Evolutionary conservation across 805 yeast species (phyloP).

Genomic region (Priceomyces medius): DNA sequence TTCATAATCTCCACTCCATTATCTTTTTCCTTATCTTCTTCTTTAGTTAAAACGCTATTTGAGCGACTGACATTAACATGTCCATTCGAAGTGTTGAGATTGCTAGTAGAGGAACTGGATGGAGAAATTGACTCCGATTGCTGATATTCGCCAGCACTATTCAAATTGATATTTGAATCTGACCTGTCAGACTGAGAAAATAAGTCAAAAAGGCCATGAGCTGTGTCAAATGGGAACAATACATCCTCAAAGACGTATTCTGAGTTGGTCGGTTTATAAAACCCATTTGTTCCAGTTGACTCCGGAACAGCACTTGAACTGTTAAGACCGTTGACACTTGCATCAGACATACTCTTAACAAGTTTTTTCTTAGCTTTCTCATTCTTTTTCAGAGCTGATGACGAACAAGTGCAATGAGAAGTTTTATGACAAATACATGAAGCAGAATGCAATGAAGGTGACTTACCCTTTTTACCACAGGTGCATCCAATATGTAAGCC

Average conservation of each 20-base stretch:
- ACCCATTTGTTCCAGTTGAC: neutral
- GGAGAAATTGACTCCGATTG: constrained; percentile 3
- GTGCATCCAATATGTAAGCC: constrained; percentile 68
- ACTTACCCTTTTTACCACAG: constrained; percentile 57
- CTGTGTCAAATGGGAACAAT: constrained; percentile 28
- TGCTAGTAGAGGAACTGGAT: neutral
- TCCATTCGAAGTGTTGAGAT: constrained; percentile 2
- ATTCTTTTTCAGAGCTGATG: constrained; percentile 15
- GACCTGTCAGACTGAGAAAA: constrained; percentile 17
- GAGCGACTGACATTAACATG: constrained; percentile 1
- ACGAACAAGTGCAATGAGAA: constrained; percentile 41
- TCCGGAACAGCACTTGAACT: neutral
- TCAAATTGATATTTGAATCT: constrained; percentile 2
- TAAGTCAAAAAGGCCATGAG: constrained; percentile 30
- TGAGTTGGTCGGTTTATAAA: constrained; percentile 6
- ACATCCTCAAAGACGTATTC: constrained; percentile 31
- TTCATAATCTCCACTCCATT: constrained; percentile 12
- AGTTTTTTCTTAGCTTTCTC: constrained; percentile 13
- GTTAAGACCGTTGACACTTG: neutral
- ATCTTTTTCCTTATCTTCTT: constrained; percentile 5
- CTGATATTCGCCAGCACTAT: neutral
- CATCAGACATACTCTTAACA: constrained; percentile 7
- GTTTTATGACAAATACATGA: constrained; percentile 39
- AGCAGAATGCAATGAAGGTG: constrained; percentile 36
- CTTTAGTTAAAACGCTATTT: constrained; percentile 9